Conservation (phyloP, 306 rosid genomes). For the Begonia loranthoides region DNA sequence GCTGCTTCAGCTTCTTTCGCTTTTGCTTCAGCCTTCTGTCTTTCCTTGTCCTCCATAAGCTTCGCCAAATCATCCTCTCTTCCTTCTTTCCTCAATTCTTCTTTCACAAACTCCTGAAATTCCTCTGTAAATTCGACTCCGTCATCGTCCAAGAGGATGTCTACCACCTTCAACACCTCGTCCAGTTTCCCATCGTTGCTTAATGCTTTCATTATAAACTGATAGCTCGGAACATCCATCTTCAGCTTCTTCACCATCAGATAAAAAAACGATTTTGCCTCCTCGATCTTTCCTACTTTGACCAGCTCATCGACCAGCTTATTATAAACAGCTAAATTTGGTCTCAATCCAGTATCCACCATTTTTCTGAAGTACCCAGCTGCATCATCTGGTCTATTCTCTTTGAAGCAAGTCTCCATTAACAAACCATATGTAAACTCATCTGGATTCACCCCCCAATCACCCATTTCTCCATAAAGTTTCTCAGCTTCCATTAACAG, state of each 20-base stretch:
- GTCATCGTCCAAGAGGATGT: conserved; percentile 64
- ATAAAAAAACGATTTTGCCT: conserved; percentile 68
- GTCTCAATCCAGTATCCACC: conserved; percentile 78
- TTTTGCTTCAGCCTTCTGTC: conserved; percentile 87
- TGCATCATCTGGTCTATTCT: conserved; percentile 70
- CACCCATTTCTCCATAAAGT: conserved; percentile 63
- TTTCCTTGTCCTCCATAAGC: conserved; percentile 87
- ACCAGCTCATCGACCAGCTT: conserved; percentile 73
- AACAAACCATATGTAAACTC: conserved; percentile 68
- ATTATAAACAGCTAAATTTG: conserved; percentile 71
- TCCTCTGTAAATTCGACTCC: conserved; percentile 63
- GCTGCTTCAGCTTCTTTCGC: conserved; percentile 92
- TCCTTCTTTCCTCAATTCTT: conserved; percentile 66
- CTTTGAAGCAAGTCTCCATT: conserved; percentile 85
- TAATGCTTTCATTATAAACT: conserved; percentile 75
- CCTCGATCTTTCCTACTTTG: conserved; percentile 59
- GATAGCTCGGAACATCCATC: conserved; percentile 74
- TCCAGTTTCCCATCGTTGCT: conserved; percentile 58
- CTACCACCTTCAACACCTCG: conserved; percentile 67
- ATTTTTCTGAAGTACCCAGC: conserved; percentile 68
- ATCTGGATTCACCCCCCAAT: conserved; percentile 70
- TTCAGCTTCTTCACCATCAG: conserved; percentile 87
- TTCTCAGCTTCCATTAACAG: conserved; percentile 62
- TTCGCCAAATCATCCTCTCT: conserved; percentile 71
- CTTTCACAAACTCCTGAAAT: conserved; percentile 73